Evolutionary conservation across 805 yeast species (phyloP).

Genomic region (Phaffomyces antillensis): DNA sequence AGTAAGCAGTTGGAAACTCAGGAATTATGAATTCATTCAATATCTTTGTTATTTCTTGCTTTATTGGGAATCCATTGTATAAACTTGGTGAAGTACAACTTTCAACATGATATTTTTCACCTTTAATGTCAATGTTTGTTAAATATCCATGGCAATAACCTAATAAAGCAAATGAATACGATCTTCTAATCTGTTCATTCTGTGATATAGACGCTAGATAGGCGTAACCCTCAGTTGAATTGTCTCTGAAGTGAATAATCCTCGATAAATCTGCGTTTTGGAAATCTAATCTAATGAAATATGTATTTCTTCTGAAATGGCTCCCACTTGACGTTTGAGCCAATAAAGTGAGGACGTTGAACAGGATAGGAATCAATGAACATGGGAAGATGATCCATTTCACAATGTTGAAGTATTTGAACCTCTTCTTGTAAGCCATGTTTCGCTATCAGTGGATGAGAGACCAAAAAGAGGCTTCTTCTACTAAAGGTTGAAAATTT

Average conservation of each 20-base stretch:
- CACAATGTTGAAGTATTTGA: constrained; percentile 2
- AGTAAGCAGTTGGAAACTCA: background rate
- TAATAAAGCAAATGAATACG: constrained; percentile 4
- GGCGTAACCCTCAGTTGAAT: background rate
- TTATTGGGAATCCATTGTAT: constrained; percentile 3
- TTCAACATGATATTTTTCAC: background rate
- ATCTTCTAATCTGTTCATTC: background rate
- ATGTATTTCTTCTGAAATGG: background rate
- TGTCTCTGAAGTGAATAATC: background rate
- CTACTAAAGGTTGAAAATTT: too few relatives aligned
- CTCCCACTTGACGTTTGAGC: background rate
- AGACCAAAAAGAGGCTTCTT: too few relatives aligned
- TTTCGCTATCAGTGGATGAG: background rate
- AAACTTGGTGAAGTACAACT: constrained; percentile 1
- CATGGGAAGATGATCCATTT: constrained; percentile 6
- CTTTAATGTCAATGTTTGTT: background rate
- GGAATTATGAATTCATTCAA: background rate
- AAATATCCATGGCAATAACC: constrained; percentile 5
- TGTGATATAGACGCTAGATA: background rate
- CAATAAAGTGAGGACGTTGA: constrained; percentile 1
- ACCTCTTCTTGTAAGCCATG: background rate
- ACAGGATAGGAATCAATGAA: constrained; percentile 4
- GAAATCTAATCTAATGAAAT: constrained; percentile 6
- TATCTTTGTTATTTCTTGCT: background rate
- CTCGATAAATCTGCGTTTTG: constrained; percentile 2